phyloP scores from a whole-genome alignment of 2,329 filamentous ascomycete species.

The Trematosphaeria pertusa region DNA sequence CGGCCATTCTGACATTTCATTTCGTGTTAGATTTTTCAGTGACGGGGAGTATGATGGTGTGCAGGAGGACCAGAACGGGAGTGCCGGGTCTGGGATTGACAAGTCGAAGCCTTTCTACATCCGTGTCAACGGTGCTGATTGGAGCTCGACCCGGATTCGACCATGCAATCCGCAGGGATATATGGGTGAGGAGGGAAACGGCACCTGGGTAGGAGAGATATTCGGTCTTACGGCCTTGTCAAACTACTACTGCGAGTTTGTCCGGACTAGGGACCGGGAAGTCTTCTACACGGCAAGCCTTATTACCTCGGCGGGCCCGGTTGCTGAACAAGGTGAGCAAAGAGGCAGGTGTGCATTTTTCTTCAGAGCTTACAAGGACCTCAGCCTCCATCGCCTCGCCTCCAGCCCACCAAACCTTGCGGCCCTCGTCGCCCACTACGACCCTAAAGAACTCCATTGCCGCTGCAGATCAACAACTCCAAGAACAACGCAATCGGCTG shows the following conservation, averaged over 20 bases:
- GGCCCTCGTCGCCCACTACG: slow-evolving; percentile 77
- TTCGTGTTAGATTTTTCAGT: slow-evolving; percentile 72
- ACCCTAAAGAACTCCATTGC: slow-evolving; percentile 79
- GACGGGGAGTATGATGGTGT: slow-evolving; percentile 49
- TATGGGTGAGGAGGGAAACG: slow-evolving; percentile 54
- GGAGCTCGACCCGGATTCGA: slow-evolving; percentile 77
- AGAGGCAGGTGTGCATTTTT: slow-evolving; percentile 1
- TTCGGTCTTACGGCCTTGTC: slow-evolving; percentile 73
- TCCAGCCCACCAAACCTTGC: slow-evolving; percentile 66
- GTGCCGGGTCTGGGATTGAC: slow-evolving; percentile 62
- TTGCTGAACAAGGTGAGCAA: slow-evolving; percentile 63
- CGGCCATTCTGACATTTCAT: slow-evolving; percentile 77
- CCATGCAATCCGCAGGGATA: slow-evolving; percentile 56
- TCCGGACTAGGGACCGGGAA: slow-evolving; percentile 69
- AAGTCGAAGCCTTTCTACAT: slow-evolving; percentile 79
- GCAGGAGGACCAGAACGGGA: slow-evolving; percentile 47
- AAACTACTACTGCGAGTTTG: slow-evolving; percentile 80
- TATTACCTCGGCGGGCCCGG: slow-evolving; percentile 67
- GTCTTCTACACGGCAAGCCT: slow-evolving; percentile 76
- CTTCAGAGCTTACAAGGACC: slow-evolving; percentile 16
- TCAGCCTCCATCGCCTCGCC: slow-evolving; percentile 49
- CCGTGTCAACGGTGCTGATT: slow-evolving; percentile 77
- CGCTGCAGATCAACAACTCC: slow-evolving; percentile 72
- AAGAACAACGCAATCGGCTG: slow-evolving; percentile 72
- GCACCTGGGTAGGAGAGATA: slow-evolving; percentile 73